Evolutionary conservation across 148 eudicot genomes (phyloP), one percentile per base, ranked within the genome.

Genomic region (Suaeda aralocaspica): DNA sequence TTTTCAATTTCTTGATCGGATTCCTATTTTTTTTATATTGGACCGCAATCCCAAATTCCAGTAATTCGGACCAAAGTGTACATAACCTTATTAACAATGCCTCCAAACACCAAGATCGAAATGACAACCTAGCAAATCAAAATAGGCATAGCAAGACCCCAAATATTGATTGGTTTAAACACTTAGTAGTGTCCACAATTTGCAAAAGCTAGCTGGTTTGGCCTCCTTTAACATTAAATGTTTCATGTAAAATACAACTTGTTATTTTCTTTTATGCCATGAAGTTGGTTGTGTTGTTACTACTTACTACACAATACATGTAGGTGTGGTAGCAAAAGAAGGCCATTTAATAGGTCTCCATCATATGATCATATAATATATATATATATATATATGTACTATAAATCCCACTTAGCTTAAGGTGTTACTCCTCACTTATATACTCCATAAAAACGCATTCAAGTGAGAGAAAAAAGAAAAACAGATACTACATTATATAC

Each of bases 321-420:
- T 48, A 46, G 55, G 44, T 70, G 76, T 73, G 64, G 75, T 41
- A 48, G 39, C 31, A 41, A 71, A 71, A 39, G 75, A 72, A 72
- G 75, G 76, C 70, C 64, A 73, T 73, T 73, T 64, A 73, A 46
- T 73, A 67, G 64, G 76, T 44, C 70, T 65, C 67, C 67, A 63
- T 63, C 48, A 25, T 63, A 56, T 65, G 73, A 61, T 73, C 60
- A 64, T 60, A 64, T 58, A 58, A 42, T 51, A 44, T 56, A 11
- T 44, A 18, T 13, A 15, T 16, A n/a, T n/a, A n/a, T n/a, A n/a
- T n/a, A n/a, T n/a, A n/a, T n/a, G n/a, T 25, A 44, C 70, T 73
- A 73, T 73, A 65, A 39, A 64, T 63, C 55, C 61, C 59, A 45
- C 34, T 10, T 67, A 50, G 59, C 29, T 67, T 58, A 30, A 18